Evolutionary conservation across 768 basidiomycete genomes (phyloP).

Genomic region (Amanita pallidorosea): DNA sequence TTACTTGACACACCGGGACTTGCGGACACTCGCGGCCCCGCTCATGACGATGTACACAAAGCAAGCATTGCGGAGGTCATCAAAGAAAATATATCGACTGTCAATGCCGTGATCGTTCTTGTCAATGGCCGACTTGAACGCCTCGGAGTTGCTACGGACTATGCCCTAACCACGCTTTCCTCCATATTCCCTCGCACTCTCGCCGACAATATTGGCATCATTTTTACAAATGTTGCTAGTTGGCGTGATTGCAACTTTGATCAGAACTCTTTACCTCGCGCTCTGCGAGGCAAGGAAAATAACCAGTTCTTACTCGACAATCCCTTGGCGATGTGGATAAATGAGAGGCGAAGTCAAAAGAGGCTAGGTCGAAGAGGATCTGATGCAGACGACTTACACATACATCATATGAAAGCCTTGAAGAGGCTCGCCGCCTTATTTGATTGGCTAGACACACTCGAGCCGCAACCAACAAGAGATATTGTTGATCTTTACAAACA

Average conservation of each 20-base stretch:
- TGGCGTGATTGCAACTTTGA: slow-evolving; percentile 13
- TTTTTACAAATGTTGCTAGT: slow-evolving; percentile 14
- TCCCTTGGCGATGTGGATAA: slow-evolving; percentile 6
- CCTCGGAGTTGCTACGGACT: slow-evolving; percentile 13
- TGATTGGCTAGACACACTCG: slow-evolving; percentile 8
- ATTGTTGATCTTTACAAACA: slow-evolving; percentile 7
- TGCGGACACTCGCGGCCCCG: slow-evolving; percentile 16
- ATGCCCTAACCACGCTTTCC: slow-evolving; percentile 13
- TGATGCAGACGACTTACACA: not conserved
- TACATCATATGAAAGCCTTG: slow-evolving; percentile 7
- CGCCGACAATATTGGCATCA: slow-evolving; percentile 15
- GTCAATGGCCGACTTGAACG: slow-evolving; percentile 16
- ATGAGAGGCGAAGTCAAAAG: not conserved
- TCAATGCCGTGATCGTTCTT: slow-evolving; percentile 17
- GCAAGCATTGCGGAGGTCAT: slow-evolving; percentile 14
- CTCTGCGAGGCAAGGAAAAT: not conserved
- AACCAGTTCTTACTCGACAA: slow-evolving; percentile 7
- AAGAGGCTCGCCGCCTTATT: slow-evolving; percentile 7
- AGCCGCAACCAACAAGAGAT: slow-evolving; percentile 8
- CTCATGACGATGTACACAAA: slow-evolving; percentile 15
- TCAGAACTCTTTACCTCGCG: slow-evolving; percentile 7
- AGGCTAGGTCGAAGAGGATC: not conserved
- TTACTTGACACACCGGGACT: slow-evolving; percentile 20
- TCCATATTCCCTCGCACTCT: slow-evolving; percentile 16
- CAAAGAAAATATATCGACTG: slow-evolving; percentile 6